Conservation (phyloP, 2,329 filamentous ascomycete species). For the Penicillium nordicum region DNA sequence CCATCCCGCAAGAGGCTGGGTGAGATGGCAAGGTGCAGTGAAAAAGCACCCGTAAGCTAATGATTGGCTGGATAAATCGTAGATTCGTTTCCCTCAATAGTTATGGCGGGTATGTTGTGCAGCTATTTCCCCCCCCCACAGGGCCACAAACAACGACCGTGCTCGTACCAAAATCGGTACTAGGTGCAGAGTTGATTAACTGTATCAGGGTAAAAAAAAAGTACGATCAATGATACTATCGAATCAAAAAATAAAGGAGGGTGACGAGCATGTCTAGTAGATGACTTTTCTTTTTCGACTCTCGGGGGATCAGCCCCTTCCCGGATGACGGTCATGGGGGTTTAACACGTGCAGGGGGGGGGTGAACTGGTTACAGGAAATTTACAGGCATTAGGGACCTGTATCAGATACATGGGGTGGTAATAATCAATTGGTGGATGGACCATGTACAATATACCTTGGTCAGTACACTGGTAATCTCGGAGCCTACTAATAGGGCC, state of each 20-base stretch:
- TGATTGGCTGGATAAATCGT: constrained; percentile 15
- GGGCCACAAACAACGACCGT: constrained; percentile 15
- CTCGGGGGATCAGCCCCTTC: constrained; percentile 7
- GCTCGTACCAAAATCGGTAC: constrained; percentile 11
- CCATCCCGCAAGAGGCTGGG: constrained; percentile 32
- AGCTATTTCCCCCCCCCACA: constrained; percentile 12
- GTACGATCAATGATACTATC: neutral
- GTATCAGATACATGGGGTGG: neutral
- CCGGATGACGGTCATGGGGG: constrained; percentile 1
- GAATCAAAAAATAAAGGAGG: neutral
- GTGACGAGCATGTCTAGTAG: neutral
- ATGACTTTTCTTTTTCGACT: constrained; percentile 1
- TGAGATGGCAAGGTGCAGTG: constrained; percentile 23
- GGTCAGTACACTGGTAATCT: neutral
- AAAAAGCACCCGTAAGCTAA: constrained; percentile 14
- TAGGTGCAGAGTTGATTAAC: constrained; percentile 6
- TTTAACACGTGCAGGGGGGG: constrained; percentile 14
- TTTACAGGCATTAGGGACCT: neutral
- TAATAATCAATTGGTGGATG: neutral
- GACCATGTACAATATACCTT: neutral
- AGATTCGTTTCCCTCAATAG: constrained; percentile 9
- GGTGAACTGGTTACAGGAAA: constrained; percentile 6
- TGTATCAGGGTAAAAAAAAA: neutral
- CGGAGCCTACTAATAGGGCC: neutral
- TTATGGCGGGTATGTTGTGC: constrained; percentile 23